Evolutionary conservation across 345 rosid genomes (phyloP).

Genomic region (Brassica cretica): DNA sequence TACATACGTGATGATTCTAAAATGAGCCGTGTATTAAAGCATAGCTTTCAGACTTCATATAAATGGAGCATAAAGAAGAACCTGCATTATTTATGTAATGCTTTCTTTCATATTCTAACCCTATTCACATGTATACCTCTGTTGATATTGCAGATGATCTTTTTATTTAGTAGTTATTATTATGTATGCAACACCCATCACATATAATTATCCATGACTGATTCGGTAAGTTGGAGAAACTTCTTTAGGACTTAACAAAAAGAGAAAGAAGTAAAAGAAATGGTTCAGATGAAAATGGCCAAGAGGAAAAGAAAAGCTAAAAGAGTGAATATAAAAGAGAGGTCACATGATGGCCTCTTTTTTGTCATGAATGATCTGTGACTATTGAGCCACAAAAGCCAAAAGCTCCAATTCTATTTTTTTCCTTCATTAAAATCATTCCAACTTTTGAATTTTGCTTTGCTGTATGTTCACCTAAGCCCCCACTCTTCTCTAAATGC

Average conservation of each 20-base stretch:
- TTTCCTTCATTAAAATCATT: conserved; percentile 34
- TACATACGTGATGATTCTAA: not conserved
- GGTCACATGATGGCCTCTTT: conserved; percentile 33
- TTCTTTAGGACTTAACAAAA: conserved; percentile 29
- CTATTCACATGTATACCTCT: not conserved
- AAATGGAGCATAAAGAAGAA: not conserved
- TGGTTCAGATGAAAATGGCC: conserved; percentile 17
- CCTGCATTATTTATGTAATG: not conserved
- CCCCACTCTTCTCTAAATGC: conserved; percentile 33
- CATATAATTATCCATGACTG: not conserved
- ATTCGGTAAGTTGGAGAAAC: conserved; percentile 15
- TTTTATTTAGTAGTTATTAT: not conserved
- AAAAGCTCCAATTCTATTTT: conserved; percentile 28
- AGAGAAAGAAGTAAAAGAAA: conserved; percentile 25
- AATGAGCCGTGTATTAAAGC: not conserved
- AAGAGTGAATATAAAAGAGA: conserved; percentile 27
- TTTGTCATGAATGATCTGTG: conserved; percentile 39
- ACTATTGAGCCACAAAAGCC: conserved; percentile 34
- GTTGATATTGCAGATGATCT: not conserved
- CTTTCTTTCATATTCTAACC: not conserved
- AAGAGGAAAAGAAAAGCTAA: conserved; percentile 19
- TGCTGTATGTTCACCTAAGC: conserved; percentile 36
- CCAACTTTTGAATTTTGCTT: conserved; percentile 35
- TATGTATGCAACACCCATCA: not conserved
- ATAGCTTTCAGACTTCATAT: not conserved